phyloP scores from a whole-genome alignment of 2,329 filamentous ascomycete genomes.

The Didymellaceae sp. region DNA sequence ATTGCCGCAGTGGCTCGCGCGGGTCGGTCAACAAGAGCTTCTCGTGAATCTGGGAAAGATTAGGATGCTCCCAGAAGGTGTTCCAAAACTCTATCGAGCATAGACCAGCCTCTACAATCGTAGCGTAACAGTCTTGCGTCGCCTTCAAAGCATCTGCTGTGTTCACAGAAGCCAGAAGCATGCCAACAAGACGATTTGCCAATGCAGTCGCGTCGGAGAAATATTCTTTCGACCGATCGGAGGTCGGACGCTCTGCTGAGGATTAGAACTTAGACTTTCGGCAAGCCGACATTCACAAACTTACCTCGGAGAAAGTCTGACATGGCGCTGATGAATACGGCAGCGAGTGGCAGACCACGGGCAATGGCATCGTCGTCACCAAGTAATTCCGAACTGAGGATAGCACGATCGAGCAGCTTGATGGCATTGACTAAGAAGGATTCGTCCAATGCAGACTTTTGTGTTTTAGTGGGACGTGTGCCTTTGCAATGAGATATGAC shows the following conservation, averaged over 20 bases:
- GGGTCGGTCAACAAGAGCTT: constrained; percentile 39
- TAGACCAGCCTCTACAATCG: constrained; percentile 46
- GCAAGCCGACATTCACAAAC: constrained; percentile 1
- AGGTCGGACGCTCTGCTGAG: constrained; percentile 42
- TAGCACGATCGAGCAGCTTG: constrained; percentile 37
- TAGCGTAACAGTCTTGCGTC: constrained; percentile 37
- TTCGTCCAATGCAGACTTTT: constrained; percentile 41
- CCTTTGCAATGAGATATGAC: neutral
- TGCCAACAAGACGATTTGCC: constrained; percentile 40
- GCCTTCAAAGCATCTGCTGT: constrained; percentile 22
- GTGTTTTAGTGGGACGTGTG: constrained; percentile 13
- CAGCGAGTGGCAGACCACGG: constrained; percentile 35
- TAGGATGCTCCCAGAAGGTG: constrained; percentile 35
- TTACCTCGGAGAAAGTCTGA: constrained; percentile 46
- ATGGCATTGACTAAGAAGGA: constrained; percentile 41
- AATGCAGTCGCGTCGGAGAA: constrained; percentile 40
- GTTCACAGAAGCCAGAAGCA: constrained; percentile 32
- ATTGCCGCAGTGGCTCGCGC: constrained; percentile 32
- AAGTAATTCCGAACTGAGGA: constrained; percentile 38
- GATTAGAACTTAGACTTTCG: constrained; percentile 31
- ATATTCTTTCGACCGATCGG: constrained; percentile 40
- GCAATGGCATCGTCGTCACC: constrained; percentile 25
- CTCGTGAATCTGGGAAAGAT: constrained; percentile 36
- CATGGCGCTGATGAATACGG: constrained; percentile 37
- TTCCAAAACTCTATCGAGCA: constrained; percentile 45